phyloP scores from a whole-genome alignment of 2,329 filamentous ascomycete genomes.

The Hymenoscyphus occultus region DNA sequence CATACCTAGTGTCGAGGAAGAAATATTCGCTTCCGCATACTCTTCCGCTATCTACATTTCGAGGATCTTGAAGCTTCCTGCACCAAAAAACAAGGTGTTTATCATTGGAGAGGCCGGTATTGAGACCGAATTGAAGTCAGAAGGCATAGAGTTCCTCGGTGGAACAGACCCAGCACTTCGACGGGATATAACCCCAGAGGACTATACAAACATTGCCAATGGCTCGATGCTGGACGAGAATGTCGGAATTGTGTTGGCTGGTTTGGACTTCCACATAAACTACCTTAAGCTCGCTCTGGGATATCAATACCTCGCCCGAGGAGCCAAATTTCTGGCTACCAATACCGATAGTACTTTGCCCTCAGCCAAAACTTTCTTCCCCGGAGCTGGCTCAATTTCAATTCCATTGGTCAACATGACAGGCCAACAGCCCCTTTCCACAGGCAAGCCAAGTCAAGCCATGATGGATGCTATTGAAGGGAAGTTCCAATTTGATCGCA shows the following conservation, averaged over 20 bases:
- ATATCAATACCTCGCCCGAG: conserved; percentile 78
- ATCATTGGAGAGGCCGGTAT: conserved; percentile 89
- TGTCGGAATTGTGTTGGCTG: conserved; percentile 84
- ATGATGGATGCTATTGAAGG: conserved; percentile 99
- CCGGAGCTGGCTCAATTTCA: conserved; percentile 81
- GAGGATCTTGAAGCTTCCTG: conserved; percentile 77
- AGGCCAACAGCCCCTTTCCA: conserved; percentile 65
- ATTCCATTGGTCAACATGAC: conserved; percentile 74
- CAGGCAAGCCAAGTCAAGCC: conserved; percentile 94
- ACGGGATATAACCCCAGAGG: conserved; percentile 74
- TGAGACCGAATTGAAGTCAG: conserved; percentile 79
- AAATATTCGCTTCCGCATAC: conserved; percentile 92
- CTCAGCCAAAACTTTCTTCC: conserved; percentile 77
- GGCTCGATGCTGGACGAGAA: conserved; percentile 76
- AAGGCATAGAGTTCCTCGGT: conserved; percentile 77
- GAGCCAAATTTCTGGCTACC: conserved; percentile 86
- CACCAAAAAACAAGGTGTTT: conserved; percentile 87
- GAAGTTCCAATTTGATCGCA: conserved; percentile 85
- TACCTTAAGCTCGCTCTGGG: conserved; percentile 87
- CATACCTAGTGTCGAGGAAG: conserved; percentile 77
- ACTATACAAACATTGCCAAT: conserved; percentile 76
- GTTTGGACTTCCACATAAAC: conserved; percentile 91
- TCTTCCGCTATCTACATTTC: conserved; percentile 94
- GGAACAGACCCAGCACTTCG: conserved; percentile 79
- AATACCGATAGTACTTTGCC: conserved; percentile 91